Conservation (phyloP, 352 stramenopile genomes). For the Peronosclerospora sorghi region DNA sequence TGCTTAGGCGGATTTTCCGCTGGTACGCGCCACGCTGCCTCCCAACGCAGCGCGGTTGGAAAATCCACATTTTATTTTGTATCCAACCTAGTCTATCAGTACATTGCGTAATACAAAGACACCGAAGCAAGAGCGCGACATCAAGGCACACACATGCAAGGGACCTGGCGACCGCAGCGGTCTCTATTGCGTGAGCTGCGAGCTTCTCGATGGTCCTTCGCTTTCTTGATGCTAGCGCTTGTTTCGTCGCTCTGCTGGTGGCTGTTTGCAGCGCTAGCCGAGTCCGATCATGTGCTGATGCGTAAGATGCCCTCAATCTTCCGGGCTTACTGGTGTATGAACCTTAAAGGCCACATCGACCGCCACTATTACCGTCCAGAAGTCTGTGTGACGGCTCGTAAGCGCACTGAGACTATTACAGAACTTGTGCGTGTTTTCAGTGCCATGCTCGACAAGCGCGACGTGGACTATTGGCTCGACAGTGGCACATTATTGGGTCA, state of each 20-base stretch:
- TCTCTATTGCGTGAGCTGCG: background rate
- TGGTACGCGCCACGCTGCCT: too few relatives aligned
- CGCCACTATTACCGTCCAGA: slow-evolving; percentile 20
- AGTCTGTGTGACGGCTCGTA: slow-evolving; percentile 25
- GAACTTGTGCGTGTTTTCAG: slow-evolving; percentile 31
- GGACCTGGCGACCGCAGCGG: background rate
- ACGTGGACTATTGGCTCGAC: slow-evolving; percentile 61
- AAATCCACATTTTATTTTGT: too few relatives aligned
- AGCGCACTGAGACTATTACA: slow-evolving; percentile 30
- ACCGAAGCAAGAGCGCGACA: too few relatives aligned
- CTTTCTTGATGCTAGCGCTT: background rate
- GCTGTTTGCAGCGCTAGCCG: slow-evolving; percentile 13
- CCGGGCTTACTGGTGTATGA: slow-evolving; percentile 18
- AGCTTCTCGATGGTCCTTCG: slow-evolving; percentile 4
- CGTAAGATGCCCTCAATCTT: slow-evolving; percentile 4
- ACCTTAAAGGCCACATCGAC: slow-evolving; percentile 34
- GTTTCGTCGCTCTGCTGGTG: slow-evolving; percentile 8
- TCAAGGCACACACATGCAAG: background rate
- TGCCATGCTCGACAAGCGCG: slow-evolving; percentile 22
- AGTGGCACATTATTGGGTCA: slow-evolving; percentile 49
- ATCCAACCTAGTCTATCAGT: too few relatives aligned
- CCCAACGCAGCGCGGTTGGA: too few relatives aligned
- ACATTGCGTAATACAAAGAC: too few relatives aligned
- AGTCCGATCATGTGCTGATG: slow-evolving; percentile 12
- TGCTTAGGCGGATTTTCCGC: too few relatives aligned